Evolutionary conservation across 306 rosid species (phyloP).

Genomic region (Alnus rubra): DNA sequence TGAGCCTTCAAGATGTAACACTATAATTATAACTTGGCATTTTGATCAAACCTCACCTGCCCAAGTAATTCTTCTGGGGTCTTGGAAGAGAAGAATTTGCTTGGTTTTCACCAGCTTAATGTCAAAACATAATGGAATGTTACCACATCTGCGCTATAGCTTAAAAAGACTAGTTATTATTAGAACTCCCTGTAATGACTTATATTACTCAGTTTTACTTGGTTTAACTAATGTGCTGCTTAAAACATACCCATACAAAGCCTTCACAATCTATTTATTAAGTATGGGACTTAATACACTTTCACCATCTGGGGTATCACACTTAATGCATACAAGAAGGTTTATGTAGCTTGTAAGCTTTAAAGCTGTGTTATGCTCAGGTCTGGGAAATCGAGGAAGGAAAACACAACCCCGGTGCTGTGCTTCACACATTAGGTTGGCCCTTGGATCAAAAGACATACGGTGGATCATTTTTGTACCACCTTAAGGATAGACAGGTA

Average conservation of each 20-base stretch:
- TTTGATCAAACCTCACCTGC: neutral
- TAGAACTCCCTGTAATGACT: too few species aligned
- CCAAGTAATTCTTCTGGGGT: neutral
- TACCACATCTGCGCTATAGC: too few species aligned
- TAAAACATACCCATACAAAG: too few species aligned
- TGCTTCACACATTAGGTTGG: constrained; percentile 94
- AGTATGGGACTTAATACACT: too few species aligned
- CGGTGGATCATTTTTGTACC: constrained; percentile 96
- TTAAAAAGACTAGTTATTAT: too few species aligned
- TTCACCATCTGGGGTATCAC: too few species aligned
- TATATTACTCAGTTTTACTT: too few species aligned
- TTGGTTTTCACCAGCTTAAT: neutral
- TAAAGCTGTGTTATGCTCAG: constrained; percentile 36
- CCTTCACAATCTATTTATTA: too few species aligned
- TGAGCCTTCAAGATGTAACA: neutral
- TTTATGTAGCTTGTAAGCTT: constrained; percentile 9
- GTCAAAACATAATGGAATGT: too few species aligned
- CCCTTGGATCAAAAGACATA: constrained; percentile 88
- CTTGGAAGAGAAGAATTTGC: neutral
- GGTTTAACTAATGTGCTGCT: too few species aligned
- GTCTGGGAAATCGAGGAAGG: constrained; percentile 89
- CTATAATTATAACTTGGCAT: neutral
- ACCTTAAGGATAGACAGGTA: constrained; percentile 90
- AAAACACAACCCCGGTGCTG: constrained; percentile 82
- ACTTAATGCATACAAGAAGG: neutral